Evolutionary conservation across 345 rosid genomes (phyloP), one percentile per base, ranked within the genome.

Genomic region (Clausena lansium): DNA sequence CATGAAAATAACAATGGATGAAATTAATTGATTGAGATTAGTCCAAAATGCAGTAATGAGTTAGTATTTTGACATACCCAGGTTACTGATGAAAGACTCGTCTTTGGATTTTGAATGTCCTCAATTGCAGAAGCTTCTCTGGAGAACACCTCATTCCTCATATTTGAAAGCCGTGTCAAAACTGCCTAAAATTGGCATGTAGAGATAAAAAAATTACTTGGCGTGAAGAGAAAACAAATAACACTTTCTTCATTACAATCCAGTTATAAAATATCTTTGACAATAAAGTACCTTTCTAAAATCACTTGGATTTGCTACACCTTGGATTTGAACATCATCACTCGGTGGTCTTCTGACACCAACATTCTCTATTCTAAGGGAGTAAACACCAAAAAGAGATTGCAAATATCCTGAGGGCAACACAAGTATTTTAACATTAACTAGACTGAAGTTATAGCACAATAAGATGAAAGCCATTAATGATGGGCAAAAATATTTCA

Each of bases 301-400:
- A 79, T 91, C 93, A 58, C 47, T 81, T 50, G 95, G 95, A 79
- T 89, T 87, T 22, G 84, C 86, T 71, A 91, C 78, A 55, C 93
- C 95, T 79, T 83, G 89, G 41, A 91, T 91, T 84, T 88, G 88
- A 58, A 89, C 90, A 77, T 87, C 93, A 76, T 91, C 95, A 74
- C 91, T 87, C 0, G 93, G 85, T 24, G 92, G 91, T 83, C 91
- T 86, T 77, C 92, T 88, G 7, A 89, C 88, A 66, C 95, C 93
- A 47, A 79, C 78, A 78, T 89, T 89, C 87, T 91, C 95, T 76
- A 91, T 89, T 78, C 95, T 86, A 61, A 91, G 79, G 52, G 93
- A 91, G 85, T 84, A 88, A 13, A 91, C 88, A 82, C 95, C 95
- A 81, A 89, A 91, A 67, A 83, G 76, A 67, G 95, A 89, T 83